Conservation (phyloP, 1,284 basidiomycete species). For the Thelephora terrestris region DNA sequence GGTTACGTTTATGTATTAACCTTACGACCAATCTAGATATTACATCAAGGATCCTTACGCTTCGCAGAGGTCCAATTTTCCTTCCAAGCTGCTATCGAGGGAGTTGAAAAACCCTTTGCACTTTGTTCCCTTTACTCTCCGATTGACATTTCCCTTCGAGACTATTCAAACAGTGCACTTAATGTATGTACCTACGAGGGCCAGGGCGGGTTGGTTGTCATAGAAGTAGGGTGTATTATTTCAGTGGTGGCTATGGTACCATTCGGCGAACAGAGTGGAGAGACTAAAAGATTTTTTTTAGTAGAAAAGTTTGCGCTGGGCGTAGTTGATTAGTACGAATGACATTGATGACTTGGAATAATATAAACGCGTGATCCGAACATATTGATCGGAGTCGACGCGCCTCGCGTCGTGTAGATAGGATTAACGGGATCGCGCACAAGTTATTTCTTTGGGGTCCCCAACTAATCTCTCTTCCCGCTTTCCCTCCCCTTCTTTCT, state of each 20-base stretch:
- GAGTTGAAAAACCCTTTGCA: neutral
- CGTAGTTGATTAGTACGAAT: neutral
- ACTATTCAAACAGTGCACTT: neutral
- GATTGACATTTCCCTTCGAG: neutral
- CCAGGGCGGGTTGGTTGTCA: neutral
- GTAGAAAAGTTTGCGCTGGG: slow-evolving; percentile 7
- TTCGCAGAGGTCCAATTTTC: no score
- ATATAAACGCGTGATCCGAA: neutral
- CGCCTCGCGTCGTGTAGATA: no score
- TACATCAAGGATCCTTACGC: no score
- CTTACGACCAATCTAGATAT: no score
- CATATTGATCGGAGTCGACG: no score
- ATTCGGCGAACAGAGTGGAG: neutral
- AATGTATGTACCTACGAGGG: slow-evolving; percentile 2
- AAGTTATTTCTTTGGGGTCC: no score
- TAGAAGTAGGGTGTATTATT: slow-evolving; percentile 4
- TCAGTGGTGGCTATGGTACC: slow-evolving; percentile 10
- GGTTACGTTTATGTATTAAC: no score
- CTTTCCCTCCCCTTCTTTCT: no score
- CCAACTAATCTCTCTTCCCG: no score
- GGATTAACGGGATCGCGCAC: no score
- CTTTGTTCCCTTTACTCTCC: slow-evolving; percentile 7
- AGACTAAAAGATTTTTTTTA: slow-evolving; percentile 1
- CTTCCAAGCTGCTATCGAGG: neutral
- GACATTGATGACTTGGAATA: neutral